These are phyloP conservation scores for Aspergillus felis DNA, from an alignment of 2,329 filamentous ascomycete species.

Conservation along the genomic window DNA sequence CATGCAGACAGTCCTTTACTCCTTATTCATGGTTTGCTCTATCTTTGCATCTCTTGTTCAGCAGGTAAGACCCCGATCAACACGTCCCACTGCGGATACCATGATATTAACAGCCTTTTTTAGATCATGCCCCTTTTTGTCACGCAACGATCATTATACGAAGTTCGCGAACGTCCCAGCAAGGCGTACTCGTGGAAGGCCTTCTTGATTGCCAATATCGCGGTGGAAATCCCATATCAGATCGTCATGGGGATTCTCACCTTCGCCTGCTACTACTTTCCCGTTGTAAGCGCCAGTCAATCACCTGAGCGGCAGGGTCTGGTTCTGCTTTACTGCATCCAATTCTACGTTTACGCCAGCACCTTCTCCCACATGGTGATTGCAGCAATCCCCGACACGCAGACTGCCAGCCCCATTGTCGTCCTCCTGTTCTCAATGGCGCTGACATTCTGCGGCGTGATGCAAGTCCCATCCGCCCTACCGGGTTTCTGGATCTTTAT, in stretches of 20 bases:
- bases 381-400: slow-evolving; percentile 67
- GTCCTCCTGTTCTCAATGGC: slow-evolving; percentile 76
- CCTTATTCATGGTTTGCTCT: slow-evolving; percentile 74
- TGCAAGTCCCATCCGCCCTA: slow-evolving; percentile 61
- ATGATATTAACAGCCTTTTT: background rate
- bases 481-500: slow-evolving; percentile 64
- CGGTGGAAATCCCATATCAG: slow-evolving; percentile 85
- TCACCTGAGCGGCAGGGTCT: slow-evolving; percentile 66
- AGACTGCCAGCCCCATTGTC: slow-evolving; percentile 70
- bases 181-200: slow-evolving; percentile 83
- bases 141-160: slow-evolving; percentile 74
- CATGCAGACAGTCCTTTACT: slow-evolving; percentile 79
- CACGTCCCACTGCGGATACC: background rate
- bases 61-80: slow-evolving; percentile 18
- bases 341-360: slow-evolving; percentile 74
- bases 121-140: slow-evolving; percentile 75
- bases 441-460: slow-evolving; percentile 71
- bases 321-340: slow-evolving; percentile 71
- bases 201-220: slow-evolving; percentile 77
- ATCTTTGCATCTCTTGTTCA: slow-evolving; percentile 54
- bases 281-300: slow-evolving; percentile 62
- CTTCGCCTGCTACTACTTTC: slow-evolving; percentile 74
- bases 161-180: slow-evolving; percentile 77
- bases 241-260: slow-evolving; percentile 67
- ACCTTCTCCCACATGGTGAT: slow-evolving; percentile 77